phyloP scores from a whole-genome alignment of 2,329 filamentous ascomycete genomes.

The Fusarium xyrophilum region DNA sequence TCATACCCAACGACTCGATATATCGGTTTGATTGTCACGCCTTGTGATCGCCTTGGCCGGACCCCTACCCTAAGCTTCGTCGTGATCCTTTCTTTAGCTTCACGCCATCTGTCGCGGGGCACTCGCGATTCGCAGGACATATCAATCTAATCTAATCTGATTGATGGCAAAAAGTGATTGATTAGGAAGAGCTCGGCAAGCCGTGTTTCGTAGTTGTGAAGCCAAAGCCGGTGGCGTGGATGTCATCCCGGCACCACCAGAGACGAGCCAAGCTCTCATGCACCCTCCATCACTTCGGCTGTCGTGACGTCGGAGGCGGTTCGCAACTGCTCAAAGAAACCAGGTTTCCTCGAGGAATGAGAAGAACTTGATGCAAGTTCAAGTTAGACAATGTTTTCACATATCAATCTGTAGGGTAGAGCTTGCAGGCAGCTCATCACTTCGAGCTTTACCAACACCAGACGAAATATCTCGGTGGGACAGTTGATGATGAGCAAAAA shows the following conservation, averaged over 20 bases:
- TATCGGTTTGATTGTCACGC: not conserved
- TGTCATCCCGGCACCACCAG: not conserved
- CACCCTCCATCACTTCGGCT: not conserved
- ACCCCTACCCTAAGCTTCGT: constrained; percentile 4
- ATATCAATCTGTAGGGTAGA: not conserved
- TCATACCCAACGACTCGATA: not conserved
- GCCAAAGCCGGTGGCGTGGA: not conserved
- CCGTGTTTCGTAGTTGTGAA: not conserved
- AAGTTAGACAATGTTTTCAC: too few relatives aligned
- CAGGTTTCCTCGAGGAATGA: too few relatives aligned
- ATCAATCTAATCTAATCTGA: constrained; percentile 27
- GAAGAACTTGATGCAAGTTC: too few relatives aligned
- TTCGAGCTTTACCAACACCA: not conserved
- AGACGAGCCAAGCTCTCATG: not conserved
- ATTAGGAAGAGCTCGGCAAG: not conserved
- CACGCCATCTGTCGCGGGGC: not conserved
- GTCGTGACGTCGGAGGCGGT: not conserved
- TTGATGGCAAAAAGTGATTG: not conserved
- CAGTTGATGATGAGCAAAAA: not conserved
- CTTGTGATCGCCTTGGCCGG: not conserved
- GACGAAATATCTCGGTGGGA: not conserved
- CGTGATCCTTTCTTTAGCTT: not conserved
- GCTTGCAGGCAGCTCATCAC: not conserved
- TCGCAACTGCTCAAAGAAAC: not conserved
- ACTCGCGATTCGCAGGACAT: not conserved